Base-by-base conservation (phyloP, 352 stramenopile genomes). In the Pythium chondricola region DNA sequence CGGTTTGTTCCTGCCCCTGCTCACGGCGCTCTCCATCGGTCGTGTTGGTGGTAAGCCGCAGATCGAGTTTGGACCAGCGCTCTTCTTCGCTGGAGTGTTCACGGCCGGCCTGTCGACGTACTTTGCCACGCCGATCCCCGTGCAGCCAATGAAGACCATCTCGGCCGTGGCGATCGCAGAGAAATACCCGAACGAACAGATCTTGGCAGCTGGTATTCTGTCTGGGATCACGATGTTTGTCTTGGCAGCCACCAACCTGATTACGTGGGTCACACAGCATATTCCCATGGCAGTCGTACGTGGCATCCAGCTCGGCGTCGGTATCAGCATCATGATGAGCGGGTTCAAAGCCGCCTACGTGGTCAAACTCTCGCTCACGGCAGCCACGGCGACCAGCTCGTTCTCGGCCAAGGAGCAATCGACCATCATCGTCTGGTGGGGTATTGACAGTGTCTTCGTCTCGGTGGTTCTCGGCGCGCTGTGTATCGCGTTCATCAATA, bases 121-220 rank as follows among this genome's bases (percentile, higher is more conserved):
- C 37, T 97, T 94, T 71, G 89, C 96, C 53, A 61, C 97, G 26
- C 93, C 93, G 36, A 97, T 98, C 66, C 88, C 85, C n/a, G 83
- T 98, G 18, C 93, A 98, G 62, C 93, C 93, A 13, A 98, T 98
- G 93, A 97, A 98, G 67, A 91, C 83, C 14, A 96, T 98, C 45
- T 68, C 88, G 4, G 87, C 90, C 9, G 84, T 96, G 18, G 93
- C 87, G 11, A 84, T 98, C 35, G 68, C 83, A 18, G 83, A 93
- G 33, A 82, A 88, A 41, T 72, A 83, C 36, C 65, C 78, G 25
- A 81, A 86, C 43, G 59, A 60, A 32, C 63, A 88, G 56, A 93
- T 96, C 32, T 73, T 93, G 11, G 81, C 86, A 7, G 86, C 91
- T 1, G 90, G 92, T 1, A 77, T 98, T 39, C 64, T 92, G 30